These are phyloP conservation scores for Coccinonectria pachysandricola DNA, from an alignment of 2,329 filamentous ascomycete species.

Conservation along the genomic window DNA sequence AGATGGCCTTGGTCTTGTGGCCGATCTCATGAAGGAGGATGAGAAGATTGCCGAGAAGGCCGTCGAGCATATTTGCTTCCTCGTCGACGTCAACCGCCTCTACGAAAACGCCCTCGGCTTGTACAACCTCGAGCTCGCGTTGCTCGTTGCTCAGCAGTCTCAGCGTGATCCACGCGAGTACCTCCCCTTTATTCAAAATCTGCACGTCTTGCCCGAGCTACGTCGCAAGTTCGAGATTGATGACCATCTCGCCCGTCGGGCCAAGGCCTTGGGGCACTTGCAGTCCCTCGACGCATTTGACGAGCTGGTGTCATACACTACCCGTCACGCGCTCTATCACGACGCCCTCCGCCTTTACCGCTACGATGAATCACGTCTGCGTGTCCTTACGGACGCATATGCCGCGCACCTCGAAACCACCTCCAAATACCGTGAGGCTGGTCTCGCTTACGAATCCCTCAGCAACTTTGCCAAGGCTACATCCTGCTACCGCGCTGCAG, in stretches of 20 bases:
- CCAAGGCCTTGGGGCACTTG: conserved; percentile 70
- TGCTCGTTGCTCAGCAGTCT: conserved; percentile 88
- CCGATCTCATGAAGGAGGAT: conserved; percentile 59
- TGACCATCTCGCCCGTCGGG: conserved; percentile 66
- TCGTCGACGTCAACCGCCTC: conserved; percentile 83
- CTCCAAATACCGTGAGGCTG: conserved; percentile 77
- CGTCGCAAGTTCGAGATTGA: conserved; percentile 79
- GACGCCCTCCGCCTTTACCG: conserved; percentile 72
- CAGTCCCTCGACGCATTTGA: conserved; percentile 64
- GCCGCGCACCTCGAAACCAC: conserved; percentile 64
- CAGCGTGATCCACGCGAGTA: conserved; percentile 95
- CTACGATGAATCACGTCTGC: conserved; percentile 61
- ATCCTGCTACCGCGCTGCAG: conserved; percentile 72
- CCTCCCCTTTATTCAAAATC: conserved; percentile 80
- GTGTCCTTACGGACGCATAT: conserved; percentile 64
- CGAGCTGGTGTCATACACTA: conserved; percentile 67
- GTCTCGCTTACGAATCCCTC: conserved; percentile 83
- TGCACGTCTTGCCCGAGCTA: conserved; percentile 62
- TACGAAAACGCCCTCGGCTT: conserved; percentile 85
- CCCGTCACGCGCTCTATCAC: conserved; percentile 71
- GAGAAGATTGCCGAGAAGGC: conserved; percentile 72
- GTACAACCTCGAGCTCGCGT: conserved; percentile 81
- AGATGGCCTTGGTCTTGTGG: conserved; percentile 70
- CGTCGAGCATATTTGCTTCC: conserved; percentile 94
- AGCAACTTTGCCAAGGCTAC: conserved; percentile 63